A percentile compares a stretch with the other conserved stretches of the same genome.
Evolutionary conservation across 1,139 yeast genomes (phyloP).

Genomic region (Keqinozyma sinolaborantium): DNA sequence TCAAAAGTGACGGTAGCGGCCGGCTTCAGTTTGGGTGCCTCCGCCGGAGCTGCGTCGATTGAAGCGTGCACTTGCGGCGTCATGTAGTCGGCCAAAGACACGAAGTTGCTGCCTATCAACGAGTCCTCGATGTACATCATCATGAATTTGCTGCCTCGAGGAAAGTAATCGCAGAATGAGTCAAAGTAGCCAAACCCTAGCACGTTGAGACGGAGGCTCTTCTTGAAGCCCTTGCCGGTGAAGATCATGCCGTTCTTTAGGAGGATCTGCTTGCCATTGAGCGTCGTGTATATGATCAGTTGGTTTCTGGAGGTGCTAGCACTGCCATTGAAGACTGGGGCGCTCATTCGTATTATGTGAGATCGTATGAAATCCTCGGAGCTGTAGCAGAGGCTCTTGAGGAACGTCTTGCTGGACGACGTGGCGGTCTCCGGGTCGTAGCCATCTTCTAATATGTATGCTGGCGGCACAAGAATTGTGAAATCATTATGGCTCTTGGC

Average conservation of each 20-base stretch:
- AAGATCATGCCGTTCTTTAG: constrained; percentile 54
- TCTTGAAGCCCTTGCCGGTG: constrained; percentile 57
- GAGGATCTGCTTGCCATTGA: constrained; percentile 56
- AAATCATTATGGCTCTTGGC: constrained; percentile 42
- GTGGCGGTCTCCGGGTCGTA: constrained; percentile 45
- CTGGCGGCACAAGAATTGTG: constrained; percentile 61
- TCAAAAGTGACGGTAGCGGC: constrained; percentile 30
- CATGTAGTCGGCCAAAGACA: constrained; percentile 9
- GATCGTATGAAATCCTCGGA: constrained; percentile 67
- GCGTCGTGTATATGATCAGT: constrained; percentile 50
- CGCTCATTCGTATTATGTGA: constrained; percentile 52
- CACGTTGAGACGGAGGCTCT: constrained; percentile 43
- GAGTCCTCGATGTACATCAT: constrained; percentile 52
- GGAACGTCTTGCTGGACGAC: constrained; percentile 26
- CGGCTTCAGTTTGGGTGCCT: not conserved
- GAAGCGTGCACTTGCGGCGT: constrained; percentile 6
- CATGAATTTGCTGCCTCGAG: constrained; percentile 48
- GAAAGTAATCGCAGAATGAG: constrained; percentile 45
- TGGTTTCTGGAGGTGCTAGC: constrained; percentile 39
- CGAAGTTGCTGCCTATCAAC: constrained; percentile 33
- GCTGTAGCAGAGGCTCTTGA: constrained; percentile 53
- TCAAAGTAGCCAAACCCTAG: constrained; percentile 38
- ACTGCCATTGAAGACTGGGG: constrained; percentile 32
- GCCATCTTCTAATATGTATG: constrained; percentile 46
- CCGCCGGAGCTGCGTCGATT: not conserved